Conservation (phyloP, 768 basidiomycete species). For the Crepidotus variabilis region DNA sequence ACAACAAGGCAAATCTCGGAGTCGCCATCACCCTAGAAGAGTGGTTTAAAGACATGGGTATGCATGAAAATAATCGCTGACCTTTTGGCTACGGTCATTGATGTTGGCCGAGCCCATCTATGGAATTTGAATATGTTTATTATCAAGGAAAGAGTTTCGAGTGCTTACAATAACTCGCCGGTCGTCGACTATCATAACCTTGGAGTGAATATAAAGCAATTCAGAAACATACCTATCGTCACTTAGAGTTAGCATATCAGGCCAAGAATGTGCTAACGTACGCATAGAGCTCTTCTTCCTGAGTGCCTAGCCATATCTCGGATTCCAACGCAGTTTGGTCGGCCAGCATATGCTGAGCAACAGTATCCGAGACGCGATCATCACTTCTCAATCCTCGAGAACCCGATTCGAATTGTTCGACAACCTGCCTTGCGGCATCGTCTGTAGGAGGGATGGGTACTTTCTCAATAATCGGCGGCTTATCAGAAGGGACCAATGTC, state of each 20-base stretch:
- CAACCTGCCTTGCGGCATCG: constrained; percentile 64
- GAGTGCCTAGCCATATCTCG: constrained; percentile 82
- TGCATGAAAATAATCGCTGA: constrained; percentile 13
- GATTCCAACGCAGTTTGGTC: constrained; percentile 60
- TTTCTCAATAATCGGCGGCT: constrained; percentile 53
- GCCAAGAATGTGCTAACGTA: constrained; percentile 36
- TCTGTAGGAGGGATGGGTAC: constrained; percentile 64
- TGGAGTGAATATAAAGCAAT: constrained; percentile 79
- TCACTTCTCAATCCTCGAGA: constrained; percentile 54
- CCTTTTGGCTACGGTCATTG: constrained; percentile 84
- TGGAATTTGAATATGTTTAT: background rate
- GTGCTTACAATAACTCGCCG: constrained; percentile 75
- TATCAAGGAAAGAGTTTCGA: background rate
- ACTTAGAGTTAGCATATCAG: constrained; percentile 10
- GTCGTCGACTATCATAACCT: constrained; percentile 95
- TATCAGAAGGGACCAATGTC: constrained; percentile 47
- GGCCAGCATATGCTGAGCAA: constrained; percentile 75
- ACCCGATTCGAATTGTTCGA: constrained; percentile 69
- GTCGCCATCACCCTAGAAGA: constrained; percentile 77
- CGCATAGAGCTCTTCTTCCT: constrained; percentile 79
- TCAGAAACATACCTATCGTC: constrained; percentile 69
- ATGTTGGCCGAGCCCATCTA: constrained; percentile 94
- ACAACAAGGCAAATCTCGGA: constrained; percentile 93
- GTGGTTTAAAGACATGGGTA: background rate
- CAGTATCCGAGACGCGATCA: constrained; percentile 66